Evolutionary conservation across 768 basidiomycete species (phyloP), one percentile per base, ranked within the genome.

Genomic region (Saitozyma podzolica): DNA sequence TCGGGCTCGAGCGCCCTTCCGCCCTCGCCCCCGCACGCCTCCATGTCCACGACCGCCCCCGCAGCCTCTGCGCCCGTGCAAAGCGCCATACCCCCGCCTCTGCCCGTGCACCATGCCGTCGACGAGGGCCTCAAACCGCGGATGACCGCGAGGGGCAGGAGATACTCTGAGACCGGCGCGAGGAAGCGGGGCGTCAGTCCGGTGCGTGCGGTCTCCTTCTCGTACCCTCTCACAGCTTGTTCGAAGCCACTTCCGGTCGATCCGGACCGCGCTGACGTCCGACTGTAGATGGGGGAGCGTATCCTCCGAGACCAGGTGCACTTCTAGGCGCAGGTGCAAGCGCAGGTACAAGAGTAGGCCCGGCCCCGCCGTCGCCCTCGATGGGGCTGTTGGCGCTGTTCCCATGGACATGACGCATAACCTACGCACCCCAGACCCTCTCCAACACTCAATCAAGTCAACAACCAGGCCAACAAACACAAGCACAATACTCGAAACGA

Each of bases 141-240:
- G 37, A 40, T 29, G 9, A 17, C 54, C 55, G 37, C 29, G 37
- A 60, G 66, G n/a, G 63, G 64, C 5, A 68, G 72, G 45, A 51
- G 72, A 42, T 71, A 54, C 63, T 70, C 69, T n/a, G 73, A 73
- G 42, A 56, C 56, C 9, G 61, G 55, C 5, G 61, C 60, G 17
- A 68, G 61, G 65, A 76, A 76, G 67, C 50, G 74, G 40, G 74
- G 74, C 45, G 74, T 76, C 47, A 71, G 69, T 55, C 74, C 74
- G 11, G 74, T 76, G 52, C 64, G 72, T 72, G 17, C 19, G 20
- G 9, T n/a, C 54, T 40, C 48, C 29, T 29, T 29, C 5, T 29
- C 29, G 29, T 29, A 29, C 29, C 29, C 29, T 29, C 29, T 29
- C 29, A 29, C 29, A 29, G 29, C 29, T 29, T 29, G 29, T 29